A percentile compares a stretch with the other conserved stretches of the same genome.
Evolutionary conservation across 1,139 yeast genomes (phyloP).

Genomic region (Magnusiomyces tetraspermus): DNA sequence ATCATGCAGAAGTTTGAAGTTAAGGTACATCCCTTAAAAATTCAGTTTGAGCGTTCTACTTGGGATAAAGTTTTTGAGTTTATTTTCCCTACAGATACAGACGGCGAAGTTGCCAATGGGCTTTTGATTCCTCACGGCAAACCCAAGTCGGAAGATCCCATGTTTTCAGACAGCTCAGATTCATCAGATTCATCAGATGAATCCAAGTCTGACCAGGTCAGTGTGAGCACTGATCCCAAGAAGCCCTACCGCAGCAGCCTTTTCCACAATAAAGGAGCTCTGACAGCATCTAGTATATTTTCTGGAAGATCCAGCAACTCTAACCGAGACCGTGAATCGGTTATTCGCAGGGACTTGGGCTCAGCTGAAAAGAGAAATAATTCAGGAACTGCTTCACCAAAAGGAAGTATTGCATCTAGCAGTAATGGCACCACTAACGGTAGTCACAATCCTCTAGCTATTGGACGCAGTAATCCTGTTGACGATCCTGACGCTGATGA

Average conservation of each 20-base stretch:
- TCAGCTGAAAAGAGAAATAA: neutral
- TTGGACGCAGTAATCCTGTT: neutral
- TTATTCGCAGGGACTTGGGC: slow-evolving; percentile 3
- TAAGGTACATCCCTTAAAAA: slow-evolving; percentile 52
- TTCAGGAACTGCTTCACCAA: neutral
- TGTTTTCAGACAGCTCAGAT: slow-evolving; percentile 1
- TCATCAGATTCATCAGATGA: slow-evolving; percentile 3
- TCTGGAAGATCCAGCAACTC: neutral
- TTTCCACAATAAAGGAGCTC: neutral
- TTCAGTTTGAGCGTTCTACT: slow-evolving; percentile 64
- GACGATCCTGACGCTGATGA: slow-evolving; percentile 31
- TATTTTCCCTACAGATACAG: slow-evolving; percentile 47
- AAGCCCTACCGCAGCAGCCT: neutral
- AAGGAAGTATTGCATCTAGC: neutral
- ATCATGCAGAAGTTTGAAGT: slow-evolving; percentile 47
- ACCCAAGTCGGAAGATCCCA: slow-evolving; percentile 8
- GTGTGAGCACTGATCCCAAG: slow-evolving; percentile 1
- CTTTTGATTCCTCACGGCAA: slow-evolving; percentile 16
- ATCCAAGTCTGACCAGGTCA: slow-evolving; percentile 8
- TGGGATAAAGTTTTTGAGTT: slow-evolving; percentile 55
- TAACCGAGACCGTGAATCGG: neutral
- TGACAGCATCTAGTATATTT: neutral
- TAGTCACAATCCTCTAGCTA: neutral
- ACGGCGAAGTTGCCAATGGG: slow-evolving; percentile 19
- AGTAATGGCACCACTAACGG: neutral